These are phyloP conservation scores for Leucocoprinus leucothites DNA, from an alignment of 768 basidiomycete genomes.

Conservation along the genomic window DNA sequence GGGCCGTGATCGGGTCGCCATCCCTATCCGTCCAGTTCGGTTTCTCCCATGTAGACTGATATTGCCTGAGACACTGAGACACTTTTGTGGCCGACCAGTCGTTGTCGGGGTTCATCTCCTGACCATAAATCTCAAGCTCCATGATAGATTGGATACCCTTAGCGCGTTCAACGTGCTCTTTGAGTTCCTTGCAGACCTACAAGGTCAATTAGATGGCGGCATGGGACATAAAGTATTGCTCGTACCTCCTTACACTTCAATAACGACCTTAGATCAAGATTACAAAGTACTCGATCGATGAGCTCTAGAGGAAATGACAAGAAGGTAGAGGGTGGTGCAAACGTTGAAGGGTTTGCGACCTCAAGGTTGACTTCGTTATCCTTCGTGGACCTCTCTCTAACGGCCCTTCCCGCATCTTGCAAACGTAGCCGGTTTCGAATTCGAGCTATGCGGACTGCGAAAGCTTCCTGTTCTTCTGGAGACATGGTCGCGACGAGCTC, in stretches of 20 bases:
- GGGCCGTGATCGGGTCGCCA: conserved; percentile 19
- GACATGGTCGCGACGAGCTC: too few relatives aligned
- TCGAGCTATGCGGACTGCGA: too few relatives aligned
- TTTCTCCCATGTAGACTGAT: conserved; percentile 37
- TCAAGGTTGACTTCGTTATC: too few relatives aligned
- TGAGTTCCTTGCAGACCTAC: conserved; percentile 33
- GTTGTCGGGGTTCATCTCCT: conserved; percentile 34
- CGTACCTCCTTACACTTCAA: conserved; percentile 25
- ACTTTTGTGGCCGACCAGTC: conserved; percentile 26
- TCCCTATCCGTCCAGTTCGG: conserved; percentile 29
- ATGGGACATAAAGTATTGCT: too few relatives aligned
- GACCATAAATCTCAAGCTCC: conserved; percentile 42
- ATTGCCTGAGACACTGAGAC: conserved; percentile 33
- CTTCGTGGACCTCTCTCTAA: too few relatives aligned
- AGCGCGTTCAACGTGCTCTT: conserved; percentile 22
- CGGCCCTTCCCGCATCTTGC: too few relatives aligned
- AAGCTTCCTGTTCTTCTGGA: too few relatives aligned
- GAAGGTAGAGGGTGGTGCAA: too few relatives aligned
- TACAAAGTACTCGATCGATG: conserved; percentile 11
- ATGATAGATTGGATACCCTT: conserved; percentile 39
- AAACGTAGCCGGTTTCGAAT: too few relatives aligned
- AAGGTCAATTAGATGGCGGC: background rate
- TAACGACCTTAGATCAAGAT: conserved; percentile 18
- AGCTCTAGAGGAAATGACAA: conserved; percentile 18
- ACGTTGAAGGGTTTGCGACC: too few relatives aligned